Conservation (phyloP, 2,329 filamentous ascomycete species). For the Fusarium sp. region DNA sequence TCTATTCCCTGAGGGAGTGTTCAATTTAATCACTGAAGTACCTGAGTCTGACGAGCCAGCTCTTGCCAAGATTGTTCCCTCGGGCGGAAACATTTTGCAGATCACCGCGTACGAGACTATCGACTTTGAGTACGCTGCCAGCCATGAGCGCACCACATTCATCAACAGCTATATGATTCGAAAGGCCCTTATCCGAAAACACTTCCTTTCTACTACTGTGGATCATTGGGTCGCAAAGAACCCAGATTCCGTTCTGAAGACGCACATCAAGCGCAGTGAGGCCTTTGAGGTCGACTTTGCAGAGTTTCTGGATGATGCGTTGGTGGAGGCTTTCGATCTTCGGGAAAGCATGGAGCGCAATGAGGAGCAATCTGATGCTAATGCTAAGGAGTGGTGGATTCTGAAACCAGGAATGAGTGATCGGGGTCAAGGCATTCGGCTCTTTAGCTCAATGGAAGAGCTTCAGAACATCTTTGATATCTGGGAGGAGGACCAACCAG, state of each 20-base stretch:
- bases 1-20: constrained; percentile 69
- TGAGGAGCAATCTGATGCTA: constrained; percentile 46
- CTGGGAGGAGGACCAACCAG: constrained; percentile 82
- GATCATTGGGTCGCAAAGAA: constrained; percentile 90
- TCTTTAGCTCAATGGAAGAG: constrained; percentile 89
- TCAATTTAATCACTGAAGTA: constrained; percentile 68
- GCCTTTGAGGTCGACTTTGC: constrained; percentile 97
- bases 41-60: constrained; percentile 52
- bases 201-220: constrained; percentile 89
- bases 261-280: constrained; percentile 83
- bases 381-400: constrained; percentile 91
- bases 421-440: constrained; percentile 89
- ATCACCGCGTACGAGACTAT: constrained; percentile 90
- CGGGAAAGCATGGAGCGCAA: constrained; percentile 83
- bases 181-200: constrained; percentile 96
- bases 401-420: constrained; percentile 98
- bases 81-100: constrained; percentile 73
- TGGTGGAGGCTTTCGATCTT: constrained; percentile 91
- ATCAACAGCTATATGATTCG: constrained; percentile 95
- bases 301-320: constrained; percentile 94
- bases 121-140: constrained; percentile 83
- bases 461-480: constrained; percentile 90
- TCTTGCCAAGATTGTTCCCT: constrained; percentile 56
- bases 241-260: constrained; percentile 76
- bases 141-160: constrained; percentile 73